These are phyloP conservation scores for Leishmania turanica DNA, from an alignment of 208 protist species.

Conservation along the genomic window DNA sequence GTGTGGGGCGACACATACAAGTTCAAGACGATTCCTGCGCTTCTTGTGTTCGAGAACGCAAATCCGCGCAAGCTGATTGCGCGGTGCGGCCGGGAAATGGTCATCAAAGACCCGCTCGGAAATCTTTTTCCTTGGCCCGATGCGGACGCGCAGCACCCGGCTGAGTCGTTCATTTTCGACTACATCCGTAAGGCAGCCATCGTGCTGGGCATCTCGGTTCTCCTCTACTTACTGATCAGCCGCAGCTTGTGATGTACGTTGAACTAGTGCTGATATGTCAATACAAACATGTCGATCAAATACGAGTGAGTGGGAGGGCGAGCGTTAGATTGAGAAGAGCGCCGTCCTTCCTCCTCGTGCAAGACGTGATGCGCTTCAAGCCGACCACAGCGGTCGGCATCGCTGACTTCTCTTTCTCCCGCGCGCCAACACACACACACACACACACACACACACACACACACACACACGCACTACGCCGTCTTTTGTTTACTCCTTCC, in stretches of 20 bases:
- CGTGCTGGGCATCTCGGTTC: constrained; percentile 4
- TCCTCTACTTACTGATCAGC: constrained; percentile 11
- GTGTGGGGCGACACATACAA: constrained; percentile 23
- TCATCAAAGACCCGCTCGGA: constrained; percentile 7
- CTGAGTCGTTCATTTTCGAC: not conserved
- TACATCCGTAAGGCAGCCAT: not conserved
- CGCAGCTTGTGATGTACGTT: not conserved
- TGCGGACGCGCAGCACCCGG: constrained; percentile 11
- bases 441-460: too few relatives aligned
- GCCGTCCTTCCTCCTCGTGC: not conserved
- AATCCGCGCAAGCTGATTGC: constrained; percentile 8
- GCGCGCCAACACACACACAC: too few relatives aligned
- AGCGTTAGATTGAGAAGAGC: not conserved
- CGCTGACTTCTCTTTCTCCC: not conserved
- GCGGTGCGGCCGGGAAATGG: constrained; percentile 13
- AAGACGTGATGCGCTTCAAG: not conserved
- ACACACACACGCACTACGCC: not conserved
- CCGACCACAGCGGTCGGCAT: not conserved
- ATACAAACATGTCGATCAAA: not conserved
- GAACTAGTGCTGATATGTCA: not conserved
- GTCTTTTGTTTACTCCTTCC: not conserved
- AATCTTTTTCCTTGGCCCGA: constrained; percentile 34
- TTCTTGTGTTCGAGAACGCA: constrained; percentile 51
- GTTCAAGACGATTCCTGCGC: constrained; percentile 38
- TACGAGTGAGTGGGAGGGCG: not conserved